Evolutionary conservation across 176 grass and related monocot species (phyloP).

Genomic region (Pharus latifolius): DNA sequence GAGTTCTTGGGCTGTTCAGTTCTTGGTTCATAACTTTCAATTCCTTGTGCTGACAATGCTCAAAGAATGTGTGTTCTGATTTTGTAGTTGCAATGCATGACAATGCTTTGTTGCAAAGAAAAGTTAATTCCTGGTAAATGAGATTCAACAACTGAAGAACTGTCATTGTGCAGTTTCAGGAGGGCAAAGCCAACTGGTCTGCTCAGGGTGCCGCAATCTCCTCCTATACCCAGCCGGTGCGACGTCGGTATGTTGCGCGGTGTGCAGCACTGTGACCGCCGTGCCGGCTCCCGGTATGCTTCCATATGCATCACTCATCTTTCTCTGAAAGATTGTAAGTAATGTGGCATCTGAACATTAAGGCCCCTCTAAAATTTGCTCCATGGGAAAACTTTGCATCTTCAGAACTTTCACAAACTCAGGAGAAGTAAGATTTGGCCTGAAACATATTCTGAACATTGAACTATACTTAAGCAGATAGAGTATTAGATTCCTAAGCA

Average conservation of each 20-base stretch:
- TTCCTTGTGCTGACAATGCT: background rate
- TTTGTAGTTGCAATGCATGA: background rate
- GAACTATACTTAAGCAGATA: too few relatives aligned
- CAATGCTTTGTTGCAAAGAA: background rate
- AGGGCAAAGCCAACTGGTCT: slow-evolving; percentile 82
- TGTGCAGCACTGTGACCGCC: slow-evolving; percentile 82
- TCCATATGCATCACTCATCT: background rate
- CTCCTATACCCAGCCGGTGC: slow-evolving; percentile 91
- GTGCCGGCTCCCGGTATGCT: slow-evolving; percentile 81
- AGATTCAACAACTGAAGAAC: background rate
- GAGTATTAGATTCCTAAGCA: too few relatives aligned
- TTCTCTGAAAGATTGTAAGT: background rate
- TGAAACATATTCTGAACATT: too few relatives aligned
- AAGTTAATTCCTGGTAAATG: background rate
- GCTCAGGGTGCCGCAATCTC: slow-evolving; percentile 86
- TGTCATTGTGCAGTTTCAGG: slow-evolving; percentile 31
- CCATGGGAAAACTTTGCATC: background rate
- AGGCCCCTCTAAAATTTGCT: background rate
- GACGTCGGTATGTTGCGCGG: slow-evolving; percentile 82
- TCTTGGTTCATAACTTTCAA: slow-evolving; percentile 1
- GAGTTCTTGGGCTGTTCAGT: background rate
- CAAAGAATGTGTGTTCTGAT: background rate
- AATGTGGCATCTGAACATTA: slow-evolving; percentile 6
- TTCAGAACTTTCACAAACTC: background rate
- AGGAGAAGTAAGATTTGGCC: background rate